Conservation (phyloP, 345 rosid genomes). For the Rhodomyrtus tomentosa region DNA sequence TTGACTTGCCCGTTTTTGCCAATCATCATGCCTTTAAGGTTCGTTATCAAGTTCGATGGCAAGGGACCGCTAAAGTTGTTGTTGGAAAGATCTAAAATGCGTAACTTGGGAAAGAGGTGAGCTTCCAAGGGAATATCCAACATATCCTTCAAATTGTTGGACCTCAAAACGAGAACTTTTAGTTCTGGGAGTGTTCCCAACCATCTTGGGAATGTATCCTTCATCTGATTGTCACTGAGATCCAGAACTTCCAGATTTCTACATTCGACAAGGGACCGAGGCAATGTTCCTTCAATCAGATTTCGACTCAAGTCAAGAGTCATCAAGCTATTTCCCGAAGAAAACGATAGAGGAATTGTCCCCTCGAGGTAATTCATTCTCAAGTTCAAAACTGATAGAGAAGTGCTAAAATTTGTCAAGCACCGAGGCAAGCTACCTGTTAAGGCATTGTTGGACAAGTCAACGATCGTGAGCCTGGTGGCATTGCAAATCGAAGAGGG, state of each 20-base stretch:
- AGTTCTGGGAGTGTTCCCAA: background rate
- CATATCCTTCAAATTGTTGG: background rate
- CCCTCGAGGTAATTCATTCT: background rate
- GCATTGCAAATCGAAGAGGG: background rate
- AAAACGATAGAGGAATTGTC: background rate
- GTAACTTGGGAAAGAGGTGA: background rate
- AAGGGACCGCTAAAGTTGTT: background rate
- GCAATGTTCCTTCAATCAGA: background rate
- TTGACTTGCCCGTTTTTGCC: background rate
- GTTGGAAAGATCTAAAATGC: background rate
- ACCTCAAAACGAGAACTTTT: background rate
- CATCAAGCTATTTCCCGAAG: background rate
- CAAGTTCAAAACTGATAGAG: background rate
- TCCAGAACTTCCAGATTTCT: background rate
- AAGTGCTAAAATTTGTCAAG: background rate
- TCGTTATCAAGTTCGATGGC: background rate
- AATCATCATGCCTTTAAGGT: background rate
- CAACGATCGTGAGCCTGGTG: background rate
- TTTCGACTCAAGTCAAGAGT: background rate
- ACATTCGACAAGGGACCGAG: background rate
- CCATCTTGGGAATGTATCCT: conserved; percentile 1
- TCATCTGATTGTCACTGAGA: background rate
- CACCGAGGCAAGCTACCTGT: background rate
- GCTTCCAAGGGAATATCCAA: background rate
- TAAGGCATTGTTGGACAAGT: background rate